Evolutionary conservation across 2,329 filamentous ascomycete genomes (phyloP).

Genomic region (Ophiostoma sp.): DNA sequence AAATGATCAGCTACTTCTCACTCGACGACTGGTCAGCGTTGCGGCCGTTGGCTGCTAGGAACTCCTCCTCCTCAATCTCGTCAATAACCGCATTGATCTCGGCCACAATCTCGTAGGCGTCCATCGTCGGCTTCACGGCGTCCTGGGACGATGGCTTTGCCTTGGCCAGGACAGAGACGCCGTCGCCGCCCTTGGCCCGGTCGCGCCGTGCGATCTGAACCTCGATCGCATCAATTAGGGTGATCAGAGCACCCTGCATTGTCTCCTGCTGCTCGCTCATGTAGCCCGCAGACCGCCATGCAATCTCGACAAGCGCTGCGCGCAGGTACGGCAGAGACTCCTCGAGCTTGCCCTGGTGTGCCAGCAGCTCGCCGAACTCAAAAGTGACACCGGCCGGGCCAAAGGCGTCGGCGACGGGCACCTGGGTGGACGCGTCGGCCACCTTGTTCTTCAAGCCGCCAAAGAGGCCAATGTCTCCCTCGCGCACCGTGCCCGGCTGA

Average conservation of each 20-base stretch:
- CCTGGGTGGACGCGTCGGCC: background rate
- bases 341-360: background rate
- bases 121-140: background rate
- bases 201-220: background rate
- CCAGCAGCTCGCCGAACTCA: constrained; percentile 15
- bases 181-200: background rate
- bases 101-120: background rate
- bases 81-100: background rate
- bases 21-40: background rate
- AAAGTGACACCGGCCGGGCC: constrained; percentile 18
- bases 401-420: constrained; percentile 21
- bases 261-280: background rate
- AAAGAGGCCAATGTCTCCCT: background rate
- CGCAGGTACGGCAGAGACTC: constrained; percentile 21
- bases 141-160: background rate
- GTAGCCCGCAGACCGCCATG: constrained; percentile 17
- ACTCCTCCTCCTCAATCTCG: background rate
- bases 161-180: background rate
- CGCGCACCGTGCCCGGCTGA: background rate
- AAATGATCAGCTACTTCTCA: background rate
- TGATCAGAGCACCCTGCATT: background rate
- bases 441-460: background rate
- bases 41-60: background rate
- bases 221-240: background rate
- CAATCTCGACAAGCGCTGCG: constrained; percentile 16